phyloP scores from a whole-genome alignment of 805 yeast species.

The Peterozyma xylosa region DNA sequence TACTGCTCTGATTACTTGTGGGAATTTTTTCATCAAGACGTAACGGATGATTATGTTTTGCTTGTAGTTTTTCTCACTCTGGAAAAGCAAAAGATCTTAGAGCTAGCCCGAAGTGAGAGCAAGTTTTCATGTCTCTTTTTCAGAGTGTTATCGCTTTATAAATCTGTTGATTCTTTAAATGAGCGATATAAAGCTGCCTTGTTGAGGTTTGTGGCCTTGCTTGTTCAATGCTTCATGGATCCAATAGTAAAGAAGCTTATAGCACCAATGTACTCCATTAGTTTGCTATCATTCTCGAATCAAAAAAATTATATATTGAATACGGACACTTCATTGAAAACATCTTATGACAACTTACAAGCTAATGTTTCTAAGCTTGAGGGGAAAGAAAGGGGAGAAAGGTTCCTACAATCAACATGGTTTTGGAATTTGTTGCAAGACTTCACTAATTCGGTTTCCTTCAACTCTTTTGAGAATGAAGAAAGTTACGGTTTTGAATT shows the following conservation, averaged over 20 bases:
- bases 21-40: constrained; percentile 31
- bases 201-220: constrained; percentile 15
- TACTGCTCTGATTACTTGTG: constrained; percentile 28
- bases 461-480: neutral
- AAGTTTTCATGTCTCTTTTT: constrained; percentile 21
- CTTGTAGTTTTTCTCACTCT: constrained; percentile 19
- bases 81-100: constrained; percentile 9
- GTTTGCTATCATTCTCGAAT: constrained; percentile 23
- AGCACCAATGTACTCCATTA: constrained; percentile 24
- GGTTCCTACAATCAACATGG: constrained; percentile 19
- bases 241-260: constrained; percentile 15
- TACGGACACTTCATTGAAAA: constrained; percentile 7
- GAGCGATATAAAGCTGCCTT: constrained; percentile 7
- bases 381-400: constrained; percentile 11
- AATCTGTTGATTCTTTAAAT: constrained; percentile 8
- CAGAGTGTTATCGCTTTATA: constrained; percentile 21
- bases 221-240: constrained; percentile 16
- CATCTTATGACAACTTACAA: constrained; percentile 15
- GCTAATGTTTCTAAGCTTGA: constrained; percentile 13
- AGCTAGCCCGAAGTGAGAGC: neutral
- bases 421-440: constrained; percentile 14
- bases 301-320: constrained; percentile 12
- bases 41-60: constrained; percentile 31
- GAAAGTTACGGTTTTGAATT: constrained; percentile 7
- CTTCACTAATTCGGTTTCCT: constrained; percentile 8